These are phyloP conservation scores for Lanmaoa rubissima DNA, from an alignment of 768 basidiomycete genomes.

Conservation along the genomic window DNA sequence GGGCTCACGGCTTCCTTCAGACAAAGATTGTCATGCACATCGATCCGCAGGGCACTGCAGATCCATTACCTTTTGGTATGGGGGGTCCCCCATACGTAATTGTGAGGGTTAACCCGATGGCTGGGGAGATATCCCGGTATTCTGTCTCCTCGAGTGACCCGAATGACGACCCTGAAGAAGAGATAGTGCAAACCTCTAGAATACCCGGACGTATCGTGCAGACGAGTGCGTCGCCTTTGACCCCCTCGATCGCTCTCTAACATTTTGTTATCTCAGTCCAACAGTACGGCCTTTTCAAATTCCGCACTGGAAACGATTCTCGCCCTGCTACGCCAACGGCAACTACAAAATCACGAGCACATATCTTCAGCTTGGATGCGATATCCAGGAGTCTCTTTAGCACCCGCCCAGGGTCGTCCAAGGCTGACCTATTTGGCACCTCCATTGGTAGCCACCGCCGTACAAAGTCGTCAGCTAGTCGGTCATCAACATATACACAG, in stretches of 20 bases:
- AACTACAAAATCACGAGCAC: slow-evolving; percentile 65
- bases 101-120: slow-evolving; percentile 79
- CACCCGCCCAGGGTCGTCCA: slow-evolving; percentile 60
- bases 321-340: slow-evolving; percentile 85
- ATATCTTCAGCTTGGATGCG: slow-evolving; percentile 87
- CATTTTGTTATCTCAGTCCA: slow-evolving; percentile 53
- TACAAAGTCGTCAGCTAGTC: slow-evolving; percentile 63
- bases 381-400: slow-evolving; percentile 89
- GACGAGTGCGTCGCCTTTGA: slow-evolving; percentile 59
- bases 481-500: slow-evolving; percentile 70
- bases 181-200: slow-evolving; percentile 74
- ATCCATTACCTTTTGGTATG: slow-evolving; percentile 74
- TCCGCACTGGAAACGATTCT: slow-evolving; percentile 73
- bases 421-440: slow-evolving; percentile 74
- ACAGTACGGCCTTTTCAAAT: slow-evolving; percentile 87
- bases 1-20: slow-evolving; percentile 38
- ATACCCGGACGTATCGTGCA: slow-evolving; percentile 76
- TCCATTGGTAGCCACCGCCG: slow-evolving; percentile 65
- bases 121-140: slow-evolving; percentile 79
- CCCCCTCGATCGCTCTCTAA: neutral
- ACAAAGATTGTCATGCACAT: slow-evolving; percentile 88
- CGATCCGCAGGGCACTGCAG: slow-evolving; percentile 71
- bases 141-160: slow-evolving; percentile 73
- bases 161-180: slow-evolving; percentile 72
- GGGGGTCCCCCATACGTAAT: slow-evolving; percentile 72